phyloP scores from a whole-genome alignment of 768 basidiomycete species.

The Hypholoma sublateritium region DNA sequence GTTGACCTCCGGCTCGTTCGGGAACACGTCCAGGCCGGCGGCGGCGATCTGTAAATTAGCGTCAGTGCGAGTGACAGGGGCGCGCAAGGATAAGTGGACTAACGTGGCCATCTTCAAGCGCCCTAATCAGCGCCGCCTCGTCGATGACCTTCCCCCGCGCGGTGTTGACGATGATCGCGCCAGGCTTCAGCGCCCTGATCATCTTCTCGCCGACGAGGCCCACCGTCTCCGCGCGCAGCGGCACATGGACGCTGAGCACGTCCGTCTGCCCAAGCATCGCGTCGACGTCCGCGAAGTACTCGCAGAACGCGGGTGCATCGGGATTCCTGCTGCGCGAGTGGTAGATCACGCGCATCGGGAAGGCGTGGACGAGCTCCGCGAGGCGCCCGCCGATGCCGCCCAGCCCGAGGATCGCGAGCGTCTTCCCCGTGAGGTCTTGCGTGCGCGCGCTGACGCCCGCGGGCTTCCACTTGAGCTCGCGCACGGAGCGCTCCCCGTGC shows the following conservation, averaged over 20 bases:
- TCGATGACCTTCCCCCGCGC: conserved; percentile 91
- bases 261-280: conserved; percentile 73
- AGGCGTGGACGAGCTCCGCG: conserved; percentile 70
- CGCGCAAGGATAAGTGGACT: conserved; percentile 23
- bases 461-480: conserved; percentile 61
- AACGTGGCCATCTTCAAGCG: conserved; percentile 86
- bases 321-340: conserved; percentile 59
- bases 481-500: conserved; percentile 57
- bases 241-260: conserved; percentile 85
- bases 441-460: conserved; percentile 43
- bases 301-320: conserved; percentile 69
- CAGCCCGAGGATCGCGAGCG: conserved; percentile 72
- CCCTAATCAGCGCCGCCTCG: conserved; percentile 82
- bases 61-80: conserved; percentile 4
- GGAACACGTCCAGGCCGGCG: conserved; percentile 85
- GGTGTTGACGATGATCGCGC: conserved; percentile 81
- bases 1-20: conserved; percentile 81
- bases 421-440: conserved; percentile 67
- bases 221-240: conserved; percentile 71
- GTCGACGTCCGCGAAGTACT: conserved; percentile 66
- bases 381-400: conserved; percentile 76
- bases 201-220: conserved; percentile 72
- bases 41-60: conserved; percentile 56
- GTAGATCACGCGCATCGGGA: conserved; percentile 91
- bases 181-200: conserved; percentile 77